phyloP scores from a whole-genome alignment of 768 basidiomycete species.

The Trichaptum fuscoviolaceum region DNA sequence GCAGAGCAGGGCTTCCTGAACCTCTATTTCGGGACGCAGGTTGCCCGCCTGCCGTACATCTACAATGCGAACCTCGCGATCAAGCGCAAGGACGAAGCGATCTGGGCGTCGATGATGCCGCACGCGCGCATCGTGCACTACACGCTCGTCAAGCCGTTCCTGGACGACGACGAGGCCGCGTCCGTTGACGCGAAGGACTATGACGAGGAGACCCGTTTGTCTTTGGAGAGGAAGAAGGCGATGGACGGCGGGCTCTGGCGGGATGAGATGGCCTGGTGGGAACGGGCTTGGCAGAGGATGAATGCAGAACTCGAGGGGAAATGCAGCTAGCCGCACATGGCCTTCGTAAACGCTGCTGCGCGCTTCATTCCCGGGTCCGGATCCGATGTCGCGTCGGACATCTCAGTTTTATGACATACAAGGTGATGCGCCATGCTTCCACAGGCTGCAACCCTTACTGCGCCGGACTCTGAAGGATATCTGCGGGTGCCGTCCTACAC shows the following conservation, averaged over 20 bases:
- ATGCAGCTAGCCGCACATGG: background rate
- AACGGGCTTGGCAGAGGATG: background rate
- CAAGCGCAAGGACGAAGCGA: constrained; percentile 22
- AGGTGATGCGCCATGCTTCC: no score
- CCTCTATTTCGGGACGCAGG: constrained; percentile 29
- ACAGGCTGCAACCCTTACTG: no score
- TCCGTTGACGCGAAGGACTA: background rate
- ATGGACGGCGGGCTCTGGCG: background rate
- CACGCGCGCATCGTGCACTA: constrained; percentile 31
- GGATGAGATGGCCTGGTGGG: background rate
- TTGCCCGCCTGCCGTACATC: constrained; percentile 27
- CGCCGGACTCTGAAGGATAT: no score
- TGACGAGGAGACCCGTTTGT: background rate
- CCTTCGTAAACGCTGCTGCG: no score
- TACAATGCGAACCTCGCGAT: constrained; percentile 35
- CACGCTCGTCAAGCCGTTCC: constrained; percentile 17
- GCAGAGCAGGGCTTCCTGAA: constrained; percentile 43
- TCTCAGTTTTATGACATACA: no score
- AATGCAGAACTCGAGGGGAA: background rate
- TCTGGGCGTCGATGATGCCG: constrained; percentile 26
- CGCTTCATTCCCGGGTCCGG: no score
- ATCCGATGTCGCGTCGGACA: no score
- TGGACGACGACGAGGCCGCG: background rate
- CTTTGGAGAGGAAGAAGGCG: background rate
- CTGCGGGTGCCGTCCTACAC: no score